A percentile compares a stretch with the other conserved stretches of the same genome.
These are phyloP conservation scores for Chernovozyma sophiae-reginae DNA, from an alignment of 1,139 yeast species.

Conservation along the genomic window DNA sequence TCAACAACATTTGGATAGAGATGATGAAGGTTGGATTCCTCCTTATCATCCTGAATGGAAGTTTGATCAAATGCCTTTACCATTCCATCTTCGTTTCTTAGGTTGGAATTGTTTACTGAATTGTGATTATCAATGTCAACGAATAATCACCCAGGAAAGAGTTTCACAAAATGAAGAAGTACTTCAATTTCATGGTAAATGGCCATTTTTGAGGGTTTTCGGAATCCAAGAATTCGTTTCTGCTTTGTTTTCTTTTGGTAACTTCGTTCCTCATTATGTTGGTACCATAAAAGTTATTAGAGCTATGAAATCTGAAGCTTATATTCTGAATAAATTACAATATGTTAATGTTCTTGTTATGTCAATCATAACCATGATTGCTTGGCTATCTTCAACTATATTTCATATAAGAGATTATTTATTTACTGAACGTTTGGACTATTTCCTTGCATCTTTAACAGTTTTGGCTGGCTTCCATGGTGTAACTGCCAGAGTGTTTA, in stretches of 20 bases:
- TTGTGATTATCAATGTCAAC: slow-evolving; percentile 92
- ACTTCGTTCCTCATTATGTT: slow-evolving; percentile 66
- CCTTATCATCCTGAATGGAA: slow-evolving; percentile 28
- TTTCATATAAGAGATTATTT: slow-evolving; percentile 84
- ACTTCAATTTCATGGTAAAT: slow-evolving; percentile 91
- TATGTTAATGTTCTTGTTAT: slow-evolving; percentile 39
- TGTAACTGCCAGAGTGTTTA: slow-evolving; percentile 53
- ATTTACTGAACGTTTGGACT: slow-evolving; percentile 81
- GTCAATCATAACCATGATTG: slow-evolving; percentile 66
- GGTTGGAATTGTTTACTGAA: slow-evolving; percentile 79
- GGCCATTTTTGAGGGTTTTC: slow-evolving; percentile 79
- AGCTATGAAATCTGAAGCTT: slow-evolving; percentile 7
- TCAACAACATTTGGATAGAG: slow-evolving; percentile 4
- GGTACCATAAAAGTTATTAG: slow-evolving; percentile 35
- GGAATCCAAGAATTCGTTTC: slow-evolving; percentile 86
- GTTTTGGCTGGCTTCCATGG: slow-evolving; percentile 77
- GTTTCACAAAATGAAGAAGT: slow-evolving; percentile 42
- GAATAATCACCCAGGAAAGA: slow-evolving; percentile 58
- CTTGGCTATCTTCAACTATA: slow-evolving; percentile 83
- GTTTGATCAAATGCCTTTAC: slow-evolving; percentile 36
- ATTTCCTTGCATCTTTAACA: slow-evolving; percentile 88
- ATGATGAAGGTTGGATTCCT: slow-evolving; percentile 11
- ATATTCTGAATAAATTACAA: slow-evolving; percentile 15
- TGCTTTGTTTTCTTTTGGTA: slow-evolving; percentile 72
- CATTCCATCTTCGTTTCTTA: slow-evolving; percentile 42